Percentiles rank a stretch among this genome's conserved stretches.
phyloP scores from a whole-genome alignment of 352 stramenopile genomes.

The Plasmopara halstedii region DNA sequence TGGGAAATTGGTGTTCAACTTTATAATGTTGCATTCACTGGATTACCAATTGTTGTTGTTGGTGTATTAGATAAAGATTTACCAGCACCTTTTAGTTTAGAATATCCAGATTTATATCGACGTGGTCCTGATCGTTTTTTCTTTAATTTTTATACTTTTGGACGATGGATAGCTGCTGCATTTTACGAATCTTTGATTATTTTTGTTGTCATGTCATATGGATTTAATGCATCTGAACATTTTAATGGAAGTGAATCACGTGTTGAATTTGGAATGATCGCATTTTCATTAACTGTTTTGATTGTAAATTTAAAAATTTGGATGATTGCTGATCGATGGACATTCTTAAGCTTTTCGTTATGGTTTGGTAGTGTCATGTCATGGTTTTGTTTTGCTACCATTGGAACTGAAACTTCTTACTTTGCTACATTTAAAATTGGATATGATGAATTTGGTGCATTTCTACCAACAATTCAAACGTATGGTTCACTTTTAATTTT shows the following conservation, averaged over 20 bases:
- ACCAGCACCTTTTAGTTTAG: conserved; percentile 57
- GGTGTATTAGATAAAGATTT: conserved; percentile 82
- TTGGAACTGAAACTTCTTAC: conserved; percentile 49
- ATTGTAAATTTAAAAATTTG: conserved; percentile 93
- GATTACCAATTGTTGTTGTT: conserved; percentile 86
- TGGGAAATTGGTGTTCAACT: conserved; percentile 82
- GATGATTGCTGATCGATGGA: conserved; percentile 78
- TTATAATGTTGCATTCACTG: conserved; percentile 94
- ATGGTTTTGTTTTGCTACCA: conserved; percentile 56
- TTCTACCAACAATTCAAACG: conserved; percentile 42
- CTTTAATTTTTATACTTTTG: conserved; percentile 77
- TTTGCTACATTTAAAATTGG: conserved; percentile 62
- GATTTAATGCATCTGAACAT: conserved; percentile 60
- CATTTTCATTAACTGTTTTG: conserved; percentile 90
- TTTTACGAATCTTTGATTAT: conserved; percentile 77
- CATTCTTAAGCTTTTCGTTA: conserved; percentile 41
- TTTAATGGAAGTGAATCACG: conserved; percentile 56
- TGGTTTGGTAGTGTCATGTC: conserved; percentile 60
- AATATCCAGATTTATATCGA: conserved; percentile 74
- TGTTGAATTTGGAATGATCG: conserved; percentile 78
- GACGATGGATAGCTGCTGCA: conserved; percentile 68
- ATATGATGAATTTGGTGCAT: conserved; percentile 75
- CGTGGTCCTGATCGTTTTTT: conserved; percentile 55
- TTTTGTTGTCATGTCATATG: conserved; percentile 72
- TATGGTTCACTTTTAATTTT: conserved; percentile 60